Base-by-base conservation (phyloP, 768 basidiomycete species). In the Boletus insuetus region DNA sequence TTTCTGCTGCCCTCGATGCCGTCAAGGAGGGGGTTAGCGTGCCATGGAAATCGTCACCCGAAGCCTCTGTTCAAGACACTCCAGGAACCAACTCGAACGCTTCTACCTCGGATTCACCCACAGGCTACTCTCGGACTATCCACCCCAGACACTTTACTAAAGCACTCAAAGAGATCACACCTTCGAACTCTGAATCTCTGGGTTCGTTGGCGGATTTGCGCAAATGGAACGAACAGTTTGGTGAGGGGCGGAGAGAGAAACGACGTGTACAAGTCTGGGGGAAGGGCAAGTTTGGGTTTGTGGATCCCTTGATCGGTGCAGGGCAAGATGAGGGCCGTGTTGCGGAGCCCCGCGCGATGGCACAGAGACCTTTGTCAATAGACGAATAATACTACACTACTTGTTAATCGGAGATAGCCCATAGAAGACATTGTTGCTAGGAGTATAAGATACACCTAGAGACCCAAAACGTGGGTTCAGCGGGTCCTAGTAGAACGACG, bases 161-260 rank as follows among this genome's bases (percentile, higher is more conserved):
- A 64, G 94, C 95, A 0, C 76, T 97, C 54, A 85, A 82, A 60
- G 94, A 98, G 71, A 94, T 96, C 59, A 87, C 89, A 3, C 91
- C 94, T 13, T 94, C 92, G 0, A 87, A 86, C 6, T 94, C 93
- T 4, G 94, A 96, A 71, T 77, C 82, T 13, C 73, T 90, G 3
- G 89, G 89, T 46, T 88, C 82, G 46, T 81, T 92, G 34, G 74
- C 84, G 2, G 88, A 89, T 53, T 74, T 94, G 42, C 81, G 87
- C 42, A 89, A 87, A 73, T 95, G 92, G 92, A 94, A 96, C 57
- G 89, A 94, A 45, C 90, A 95, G 68, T 95, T 94, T 70, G 94
- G 95, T 24, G 94, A 96, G 69, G 93, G 92, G 6, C 74, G 82
- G 17, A 81, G 77, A 58, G 82, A 86, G 37, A 82, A 80, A 49